These are phyloP conservation scores for Solanum pennellii DNA, from an alignment of 257 asterid species.

Conservation along the genomic window DNA sequence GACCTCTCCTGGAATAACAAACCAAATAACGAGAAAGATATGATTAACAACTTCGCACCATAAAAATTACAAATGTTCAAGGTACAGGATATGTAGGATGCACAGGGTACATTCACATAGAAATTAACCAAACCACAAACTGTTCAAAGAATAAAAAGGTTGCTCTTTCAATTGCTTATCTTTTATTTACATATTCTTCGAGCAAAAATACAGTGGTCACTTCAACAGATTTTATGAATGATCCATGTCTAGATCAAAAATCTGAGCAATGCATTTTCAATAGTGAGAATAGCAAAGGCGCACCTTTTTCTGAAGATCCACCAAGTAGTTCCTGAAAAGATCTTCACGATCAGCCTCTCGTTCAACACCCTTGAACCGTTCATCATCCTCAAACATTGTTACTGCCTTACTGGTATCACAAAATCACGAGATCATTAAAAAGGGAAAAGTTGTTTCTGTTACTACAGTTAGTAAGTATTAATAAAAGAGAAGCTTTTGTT, in stretches of 20 bases:
- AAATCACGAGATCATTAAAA: background rate
- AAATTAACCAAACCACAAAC: background rate
- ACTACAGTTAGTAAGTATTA: background rate
- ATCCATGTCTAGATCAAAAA: background rate
- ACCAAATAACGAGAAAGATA: background rate
- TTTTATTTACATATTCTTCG: background rate
- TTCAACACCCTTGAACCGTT: conserved; percentile 92
- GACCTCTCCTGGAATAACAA: conserved; percentile 60
- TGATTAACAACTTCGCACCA: background rate
- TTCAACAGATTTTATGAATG: background rate
- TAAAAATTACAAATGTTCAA: background rate
- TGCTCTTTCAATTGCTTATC: background rate
- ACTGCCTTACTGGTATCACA: conserved; percentile 70
- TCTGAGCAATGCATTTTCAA: background rate
- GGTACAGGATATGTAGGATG: background rate
- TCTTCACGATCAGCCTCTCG: conserved; percentile 91
- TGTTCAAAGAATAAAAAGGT: background rate
- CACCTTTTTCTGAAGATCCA: conserved; percentile 94
- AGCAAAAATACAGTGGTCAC: background rate
- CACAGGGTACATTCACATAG: background rate
- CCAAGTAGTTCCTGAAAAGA: conserved; percentile 78
- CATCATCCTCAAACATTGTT: conserved; percentile 83
- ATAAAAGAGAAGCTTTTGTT: background rate
- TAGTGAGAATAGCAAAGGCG: background rate
- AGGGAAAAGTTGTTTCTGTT: background rate